Base-by-base conservation (phyloP, 768 basidiomycete genomes). In the Bullera alba region DNA sequence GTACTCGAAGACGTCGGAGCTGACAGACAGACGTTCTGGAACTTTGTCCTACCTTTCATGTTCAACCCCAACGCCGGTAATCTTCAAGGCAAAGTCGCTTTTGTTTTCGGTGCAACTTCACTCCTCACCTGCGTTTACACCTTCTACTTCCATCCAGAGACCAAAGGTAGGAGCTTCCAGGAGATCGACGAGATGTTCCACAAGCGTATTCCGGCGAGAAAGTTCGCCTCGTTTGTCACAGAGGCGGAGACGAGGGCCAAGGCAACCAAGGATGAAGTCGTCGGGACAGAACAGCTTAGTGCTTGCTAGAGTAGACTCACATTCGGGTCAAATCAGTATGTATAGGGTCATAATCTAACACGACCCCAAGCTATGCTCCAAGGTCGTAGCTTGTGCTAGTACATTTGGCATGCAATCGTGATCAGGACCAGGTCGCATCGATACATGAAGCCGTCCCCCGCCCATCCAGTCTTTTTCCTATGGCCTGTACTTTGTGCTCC, bases 141-240 rank as follows among this genome's bases (percentile, higher is more conserved):
- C 12, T 39, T 10, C 38, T 39, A 12, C 32, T 34, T 8, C 32
- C 32, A 34, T 16, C 42, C 42, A 25, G 50, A 45, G 19, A 44
- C 42, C 26, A 53, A 49, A 35, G 51, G 46, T 8, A 38, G 60
- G 16, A 43, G 47, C 0, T 57, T 46, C 53, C 37, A 32, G n/a
- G 57, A 61, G 25, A 44, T 61, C 37, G 60, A 61, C 41, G 51
- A 51, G 19, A n/a, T 67, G 17, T 67, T 67, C 48, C 56, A 51
- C 23, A 53, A 55, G 27, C 47, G 45, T 6, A 28, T 62, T 15
- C 47, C 60, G 2, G 60, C 65, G 3, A 48, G 65, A 29, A 50
- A 58, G 45, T 67, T 62, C 50, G 25, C 15, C n/a, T 8, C 10
- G 10, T 34, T 34, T 34, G 32, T 34, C 10, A 34, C 32, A 8